Percentiles rank a stretch among this genome's conserved stretches.
Evolutionary conservation across 2,329 filamentous ascomycete species (phyloP).

Genomic region (Leptographium lundbergii): DNA sequence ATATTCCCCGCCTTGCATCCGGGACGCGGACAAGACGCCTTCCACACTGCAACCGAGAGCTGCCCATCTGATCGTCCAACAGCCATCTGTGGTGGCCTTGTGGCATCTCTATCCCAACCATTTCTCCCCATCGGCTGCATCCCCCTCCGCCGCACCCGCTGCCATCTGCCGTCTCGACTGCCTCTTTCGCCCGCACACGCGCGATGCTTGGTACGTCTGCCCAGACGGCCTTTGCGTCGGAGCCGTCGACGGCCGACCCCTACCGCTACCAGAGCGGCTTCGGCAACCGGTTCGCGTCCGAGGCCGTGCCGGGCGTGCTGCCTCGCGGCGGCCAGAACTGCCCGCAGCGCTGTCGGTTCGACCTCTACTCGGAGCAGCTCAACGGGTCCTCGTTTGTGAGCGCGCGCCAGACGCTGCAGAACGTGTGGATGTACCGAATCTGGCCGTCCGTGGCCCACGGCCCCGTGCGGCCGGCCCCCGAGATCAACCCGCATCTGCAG

Average conservation of each 20-base stretch:
- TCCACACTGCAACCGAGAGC: neutral
- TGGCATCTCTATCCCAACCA: neutral
- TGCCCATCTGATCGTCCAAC: too few relatives aligned
- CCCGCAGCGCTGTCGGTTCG: slow-evolving; percentile 29
- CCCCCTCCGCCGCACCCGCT: neutral
- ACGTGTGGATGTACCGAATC: slow-evolving; percentile 23
- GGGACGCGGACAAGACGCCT: neutral
- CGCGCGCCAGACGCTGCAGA: slow-evolving; percentile 17
- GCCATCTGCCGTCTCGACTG: too few relatives aligned
- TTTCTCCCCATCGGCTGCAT: neutral
- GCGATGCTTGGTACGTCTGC: slow-evolving; percentile 9
- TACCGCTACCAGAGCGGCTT: slow-evolving; percentile 45
- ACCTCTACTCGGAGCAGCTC: slow-evolving; percentile 34
- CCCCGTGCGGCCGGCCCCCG: neutral
- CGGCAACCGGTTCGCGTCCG: slow-evolving; percentile 35
- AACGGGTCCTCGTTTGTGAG: slow-evolving; percentile 26
- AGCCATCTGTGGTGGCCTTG: neutral
- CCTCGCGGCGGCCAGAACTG: slow-evolving; percentile 30
- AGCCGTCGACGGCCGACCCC: slow-evolving; percentile 19
- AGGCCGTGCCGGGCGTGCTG: slow-evolving; percentile 31
- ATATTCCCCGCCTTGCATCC: neutral
- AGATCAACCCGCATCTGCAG: slow-evolving; percentile 18
- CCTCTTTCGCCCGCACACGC: too few relatives aligned
- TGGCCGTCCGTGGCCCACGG: slow-evolving; percentile 21
- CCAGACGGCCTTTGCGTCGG: slow-evolving; percentile 2